Evolutionary conservation across 768 basidiomycete species (phyloP), one percentile per base, ranked within the genome.

Genomic region (Hebeloma cylindrosporum): DNA sequence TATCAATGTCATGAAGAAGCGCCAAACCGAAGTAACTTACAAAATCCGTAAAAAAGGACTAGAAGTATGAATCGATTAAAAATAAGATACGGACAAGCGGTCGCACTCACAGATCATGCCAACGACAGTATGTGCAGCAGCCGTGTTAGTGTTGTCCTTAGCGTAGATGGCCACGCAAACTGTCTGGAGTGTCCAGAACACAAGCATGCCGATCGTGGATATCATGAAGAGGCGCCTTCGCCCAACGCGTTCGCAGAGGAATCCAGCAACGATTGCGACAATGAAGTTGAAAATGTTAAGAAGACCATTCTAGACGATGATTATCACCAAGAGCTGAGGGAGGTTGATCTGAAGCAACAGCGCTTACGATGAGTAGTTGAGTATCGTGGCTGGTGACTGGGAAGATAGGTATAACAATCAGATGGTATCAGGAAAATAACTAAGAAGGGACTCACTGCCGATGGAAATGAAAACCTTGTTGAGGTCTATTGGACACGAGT

Each of bases 181-280:
- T 2, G 78, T 80, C 61, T 83, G 82, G 5, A 78, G 60, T 23
- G 62, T 74, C 68, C 78, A 83, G 60, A 78, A 78, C 6, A 81
- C 23, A 5, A 75, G 54, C 80, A 83, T 83, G 10, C 67, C 74
- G 43, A 66, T 54, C 5, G 70, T 72, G 8, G 77, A 75, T 7
- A 57, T 67, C 45, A 80, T 61, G 66, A 79, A 79, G 25, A 81
- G 59, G 3, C 64, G 70, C 1, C 79, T 69, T 32, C 80, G 60
- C 11, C 80, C 79, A 31, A 69, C 63, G 28, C 66, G 64, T 49
- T 80, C 79, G 42, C 72, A 74, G 14, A 75, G 60, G 43, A 77
- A 63, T 20, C 72, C 74, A 22, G 77, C 76, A 18, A 62, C 39
- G 38, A 79, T 62, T n/a, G 78, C 77, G 32, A 78, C 65, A 45